Evolutionary conservation across 371 early-diverging fungal species (phyloP), one percentile per base, ranked within the genome.

Genomic region (Mortierella sp.): DNA sequence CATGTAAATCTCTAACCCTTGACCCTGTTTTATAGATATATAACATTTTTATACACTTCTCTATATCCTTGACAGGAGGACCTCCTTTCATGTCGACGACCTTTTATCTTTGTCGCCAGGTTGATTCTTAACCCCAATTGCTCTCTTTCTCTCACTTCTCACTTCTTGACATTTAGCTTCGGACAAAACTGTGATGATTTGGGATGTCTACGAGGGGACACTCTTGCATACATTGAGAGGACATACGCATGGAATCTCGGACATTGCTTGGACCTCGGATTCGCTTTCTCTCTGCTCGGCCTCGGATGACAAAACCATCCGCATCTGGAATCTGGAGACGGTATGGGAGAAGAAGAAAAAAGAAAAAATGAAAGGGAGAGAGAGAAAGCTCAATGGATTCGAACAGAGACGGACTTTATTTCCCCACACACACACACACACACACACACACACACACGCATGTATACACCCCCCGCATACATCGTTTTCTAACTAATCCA

Each of bases 241-340:
- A 15, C 99, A 99, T 76, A 84, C 89, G 3, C 91, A 93, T 68
- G 99, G 99, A 50, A 92, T 99, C n/a, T 97, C 97, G 0, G 99
- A 99, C 81, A 88, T 98, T 28, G 94, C 98, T 18, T 99, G 99
- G 99, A 89, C 97, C 6, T 85, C 92, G 0, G 97, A 98, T 76
- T 97, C 97, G 43, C 85, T 87, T 66, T 89, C 88, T 48, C 80
- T 99, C 18, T 95, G 96, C 64, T 92, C 98, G 0, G 98, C 94
- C 15, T 95, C 96, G 0, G 99, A 99, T 83, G 99, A 99, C 82
- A 94, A 91, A 68, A 97, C 96, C 0, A 89, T 98, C 57, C 90
- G 96, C 53, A 91, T 98, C 60, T 99, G 97, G 97, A 89, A 87
- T 58, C 75, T 94, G 51, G 89, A 84, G 53, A 87, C 90, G 28